Percentiles rank a stretch among this genome's conserved stretches.
Conservation (phyloP, 73 alveolate genomes). For the Paraurostyla sp. region DNA sequence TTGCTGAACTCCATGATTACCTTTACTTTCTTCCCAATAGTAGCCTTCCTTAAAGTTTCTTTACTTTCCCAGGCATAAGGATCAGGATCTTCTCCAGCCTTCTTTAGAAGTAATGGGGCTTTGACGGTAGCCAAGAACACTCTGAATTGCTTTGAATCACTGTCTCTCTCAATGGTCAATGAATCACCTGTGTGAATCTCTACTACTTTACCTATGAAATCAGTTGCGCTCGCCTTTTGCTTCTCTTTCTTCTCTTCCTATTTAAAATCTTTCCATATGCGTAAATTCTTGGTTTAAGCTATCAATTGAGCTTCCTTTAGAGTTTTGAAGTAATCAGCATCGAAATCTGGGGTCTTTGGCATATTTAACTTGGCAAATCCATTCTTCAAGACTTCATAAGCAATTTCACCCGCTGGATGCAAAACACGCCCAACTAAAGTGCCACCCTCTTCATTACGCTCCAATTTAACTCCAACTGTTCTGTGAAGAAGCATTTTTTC, state of each 20-base stretch:
- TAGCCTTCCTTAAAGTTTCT: conserved; percentile 90
- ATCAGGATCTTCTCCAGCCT: conserved; percentile 80
- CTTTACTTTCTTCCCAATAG: conserved; percentile 86
- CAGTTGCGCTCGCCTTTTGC: conserved; percentile 64
- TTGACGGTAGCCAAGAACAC: conserved; percentile 86
- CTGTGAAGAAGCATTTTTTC: conserved; percentile 71
- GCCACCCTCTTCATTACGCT: conserved; percentile 62
- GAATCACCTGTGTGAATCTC: conserved; percentile 97
- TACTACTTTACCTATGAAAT: conserved; percentile 75
- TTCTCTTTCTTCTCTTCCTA: conserved; percentile 64
- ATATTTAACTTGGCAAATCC: conserved; percentile 66
- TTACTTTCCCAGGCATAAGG: conserved; percentile 96
- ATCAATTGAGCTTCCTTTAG: conserved; percentile 68
- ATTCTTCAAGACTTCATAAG: conserved; percentile 44
- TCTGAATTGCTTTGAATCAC: conserved; percentile 50
- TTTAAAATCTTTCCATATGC: conserved; percentile 79
- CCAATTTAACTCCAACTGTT: conserved; percentile 65
- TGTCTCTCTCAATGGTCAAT: conserved; percentile 79
- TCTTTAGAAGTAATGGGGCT: conserved; percentile 85
- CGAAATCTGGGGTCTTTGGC: conserved; percentile 72
- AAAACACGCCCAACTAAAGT: conserved; percentile 68
- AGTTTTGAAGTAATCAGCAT: conserved; percentile 69
- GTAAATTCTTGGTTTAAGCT: conserved; percentile 74
- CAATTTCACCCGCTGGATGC: conserved; percentile 80
- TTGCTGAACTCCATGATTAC: conserved; percentile 82